phyloP scores from a whole-genome alignment of 2,329 filamentous ascomycete genomes.

The Ambrosiella beaveri region DNA sequence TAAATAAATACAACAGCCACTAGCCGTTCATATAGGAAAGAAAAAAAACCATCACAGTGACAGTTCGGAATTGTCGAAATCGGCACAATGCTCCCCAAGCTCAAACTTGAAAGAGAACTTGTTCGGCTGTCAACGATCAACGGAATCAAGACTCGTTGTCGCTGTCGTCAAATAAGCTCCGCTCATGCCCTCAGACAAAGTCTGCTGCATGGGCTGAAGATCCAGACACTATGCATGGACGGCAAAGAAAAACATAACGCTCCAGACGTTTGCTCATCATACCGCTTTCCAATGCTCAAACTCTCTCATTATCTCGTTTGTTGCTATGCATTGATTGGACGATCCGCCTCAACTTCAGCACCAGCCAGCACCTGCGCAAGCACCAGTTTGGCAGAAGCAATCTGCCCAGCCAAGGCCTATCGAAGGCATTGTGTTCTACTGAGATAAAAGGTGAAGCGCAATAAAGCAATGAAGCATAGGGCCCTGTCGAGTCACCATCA shows the following conservation, averaged over 20 bases:
- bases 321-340: slow-evolving; percentile 5
- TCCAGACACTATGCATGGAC: neutral
- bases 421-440: neutral
- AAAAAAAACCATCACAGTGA: no score
- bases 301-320: slow-evolving; percentile 3
- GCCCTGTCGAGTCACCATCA: neutral
- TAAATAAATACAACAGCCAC: no score
- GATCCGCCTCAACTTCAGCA: slow-evolving; percentile 3
- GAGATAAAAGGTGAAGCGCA: neutral
- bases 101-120: neutral
- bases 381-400: neutral
- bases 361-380: neutral
- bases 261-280: neutral
- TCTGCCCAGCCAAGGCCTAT: neutral
- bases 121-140: neutral
- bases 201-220: neutral
- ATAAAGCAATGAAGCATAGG: neutral
- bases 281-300: neutral
- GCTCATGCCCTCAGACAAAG: neutral
- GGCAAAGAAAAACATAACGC: neutral
- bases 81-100: neutral
- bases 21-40: no score
- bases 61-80: neutral
- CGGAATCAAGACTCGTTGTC: neutral
- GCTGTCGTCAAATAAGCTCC: neutral